These are phyloP conservation scores for Fraxinus dipetala DNA, from an alignment of 305 asterid species.

Conservation along the genomic window DNA sequence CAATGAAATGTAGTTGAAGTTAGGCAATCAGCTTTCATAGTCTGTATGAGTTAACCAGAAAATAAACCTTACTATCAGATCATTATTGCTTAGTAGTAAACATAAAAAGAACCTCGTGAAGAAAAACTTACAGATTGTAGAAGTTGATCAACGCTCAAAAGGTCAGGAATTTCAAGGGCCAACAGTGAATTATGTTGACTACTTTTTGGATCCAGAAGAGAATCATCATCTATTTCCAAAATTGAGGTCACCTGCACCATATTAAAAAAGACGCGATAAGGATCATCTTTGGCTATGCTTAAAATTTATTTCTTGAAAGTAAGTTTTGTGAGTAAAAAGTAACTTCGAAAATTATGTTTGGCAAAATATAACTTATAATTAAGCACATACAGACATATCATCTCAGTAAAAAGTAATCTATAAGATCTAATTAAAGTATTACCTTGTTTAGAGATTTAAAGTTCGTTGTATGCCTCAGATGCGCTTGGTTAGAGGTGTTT, in stretches of 20 bases:
- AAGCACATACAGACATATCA: neutral
- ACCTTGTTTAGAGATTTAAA: conserved; percentile 43
- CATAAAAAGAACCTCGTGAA: neutral
- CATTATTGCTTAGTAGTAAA: neutral
- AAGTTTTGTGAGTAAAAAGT: neutral
- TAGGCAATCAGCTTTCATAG: neutral
- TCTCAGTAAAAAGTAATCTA: neutral
- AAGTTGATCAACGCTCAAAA: conserved; percentile 69
- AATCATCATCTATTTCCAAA: conserved; percentile 37
- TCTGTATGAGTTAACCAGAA: neutral
- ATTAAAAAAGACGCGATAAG: conserved; percentile 19
- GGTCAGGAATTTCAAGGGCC: conserved; percentile 48
- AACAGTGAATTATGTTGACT: conserved; percentile 32
- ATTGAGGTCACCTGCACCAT: conserved; percentile 41
- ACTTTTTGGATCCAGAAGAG: conserved; percentile 36
- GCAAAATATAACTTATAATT: neutral
- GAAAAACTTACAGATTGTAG: conserved; percentile 67
- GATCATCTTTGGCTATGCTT: neutral
- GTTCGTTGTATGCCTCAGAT: conserved; percentile 33
- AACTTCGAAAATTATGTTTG: neutral
- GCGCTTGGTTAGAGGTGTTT: conserved; percentile 36
- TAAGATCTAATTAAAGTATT: conserved; percentile 13
- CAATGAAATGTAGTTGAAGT: neutral
- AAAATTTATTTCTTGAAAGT: neutral
- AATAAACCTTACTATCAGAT: neutral